These are phyloP conservation scores for Penicillium alfredii DNA, from an alignment of 495 filamentous ascomycete species.

Conservation along the genomic window DNA sequence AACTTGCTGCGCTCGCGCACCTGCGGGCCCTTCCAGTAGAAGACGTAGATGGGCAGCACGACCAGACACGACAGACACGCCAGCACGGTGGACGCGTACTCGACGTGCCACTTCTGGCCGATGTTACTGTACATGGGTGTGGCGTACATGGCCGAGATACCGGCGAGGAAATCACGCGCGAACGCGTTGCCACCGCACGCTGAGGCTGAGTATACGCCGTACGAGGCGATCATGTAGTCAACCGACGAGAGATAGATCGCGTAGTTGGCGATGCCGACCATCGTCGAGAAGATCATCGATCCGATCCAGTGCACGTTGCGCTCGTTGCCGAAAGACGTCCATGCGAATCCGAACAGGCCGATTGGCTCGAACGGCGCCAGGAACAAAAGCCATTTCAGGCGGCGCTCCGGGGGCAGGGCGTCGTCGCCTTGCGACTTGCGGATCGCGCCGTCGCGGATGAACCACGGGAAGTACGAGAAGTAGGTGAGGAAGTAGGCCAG, in stretches of 20 bases:
- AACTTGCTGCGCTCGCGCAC: slow-evolving; percentile 43
- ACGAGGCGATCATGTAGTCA: slow-evolving; percentile 73
- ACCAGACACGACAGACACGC: slow-evolving; percentile 40
- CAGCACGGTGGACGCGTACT: slow-evolving; percentile 40
- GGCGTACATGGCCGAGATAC: slow-evolving; percentile 41
- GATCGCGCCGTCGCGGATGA: slow-evolving; percentile 42
- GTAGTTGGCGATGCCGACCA: slow-evolving; percentile 62
- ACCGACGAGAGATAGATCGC: slow-evolving; percentile 69
- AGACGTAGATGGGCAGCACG: slow-evolving; percentile 43
- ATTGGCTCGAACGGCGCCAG: slow-evolving; percentile 57
- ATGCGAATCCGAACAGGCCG: slow-evolving; percentile 62
- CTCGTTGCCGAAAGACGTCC: slow-evolving; percentile 52
- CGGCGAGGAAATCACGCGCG: slow-evolving; percentile 41
- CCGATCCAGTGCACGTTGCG: slow-evolving; percentile 51
- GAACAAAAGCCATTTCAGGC: slow-evolving; percentile 44
- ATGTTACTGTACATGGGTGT: slow-evolving; percentile 39
- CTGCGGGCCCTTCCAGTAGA: slow-evolving; percentile 45
- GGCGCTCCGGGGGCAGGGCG: slow-evolving; percentile 20
- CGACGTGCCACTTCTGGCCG: slow-evolving; percentile 31
- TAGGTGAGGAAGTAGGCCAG: slow-evolving; percentile 62
- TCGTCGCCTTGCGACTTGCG: slow-evolving; percentile 34
- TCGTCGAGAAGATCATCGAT: slow-evolving; percentile 51
- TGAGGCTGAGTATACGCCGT: slow-evolving; percentile 69
- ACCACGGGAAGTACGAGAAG: slow-evolving; percentile 56
- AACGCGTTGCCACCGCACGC: slow-evolving; percentile 64